Evolutionary conservation across 2,329 filamentous ascomycete genomes (phyloP).

Genomic region (Epicoccum nigrum): DNA sequence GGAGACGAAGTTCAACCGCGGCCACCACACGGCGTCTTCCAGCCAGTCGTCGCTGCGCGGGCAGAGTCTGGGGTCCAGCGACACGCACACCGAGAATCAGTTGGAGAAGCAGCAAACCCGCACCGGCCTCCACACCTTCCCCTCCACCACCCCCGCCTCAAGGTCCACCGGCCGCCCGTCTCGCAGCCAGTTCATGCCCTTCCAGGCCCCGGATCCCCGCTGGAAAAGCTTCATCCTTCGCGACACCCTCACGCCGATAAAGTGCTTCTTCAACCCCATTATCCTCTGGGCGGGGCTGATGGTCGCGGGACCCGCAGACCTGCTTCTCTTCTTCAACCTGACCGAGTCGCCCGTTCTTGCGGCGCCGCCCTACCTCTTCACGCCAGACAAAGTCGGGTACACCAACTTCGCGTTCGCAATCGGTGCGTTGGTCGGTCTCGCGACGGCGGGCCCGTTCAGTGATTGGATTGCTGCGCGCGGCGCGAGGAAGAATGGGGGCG

Average conservation of each 20-base stretch:
- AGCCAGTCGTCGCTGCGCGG: constrained; percentile 6
- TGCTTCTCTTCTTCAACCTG: constrained; percentile 59
- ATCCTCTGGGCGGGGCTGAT: constrained; percentile 47
- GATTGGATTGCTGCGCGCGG: constrained; percentile 63
- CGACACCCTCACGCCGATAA: constrained; percentile 49
- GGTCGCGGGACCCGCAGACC: constrained; percentile 47
- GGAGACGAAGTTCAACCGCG: constrained; percentile 52
- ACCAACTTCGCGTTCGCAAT: constrained; percentile 55
- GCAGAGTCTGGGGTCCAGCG: not conserved
- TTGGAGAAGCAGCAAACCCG: constrained; percentile 36
- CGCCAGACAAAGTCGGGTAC: constrained; percentile 54
- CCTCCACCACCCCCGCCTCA: constrained; percentile 12
- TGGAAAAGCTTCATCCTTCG: constrained; percentile 52
- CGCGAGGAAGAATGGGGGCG: constrained; percentile 60
- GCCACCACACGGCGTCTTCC: constrained; percentile 7
- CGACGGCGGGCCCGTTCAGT: constrained; percentile 61
- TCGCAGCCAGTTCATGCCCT: constrained; percentile 47
- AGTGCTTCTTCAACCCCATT: constrained; percentile 55
- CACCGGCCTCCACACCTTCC: constrained; percentile 27
- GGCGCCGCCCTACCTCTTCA: constrained; percentile 55
- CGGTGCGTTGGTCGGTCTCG: constrained; percentile 61
- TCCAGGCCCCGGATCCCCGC: constrained; percentile 46
- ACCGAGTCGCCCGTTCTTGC: constrained; percentile 57
- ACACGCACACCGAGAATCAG: constrained; percentile 15
- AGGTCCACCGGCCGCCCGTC: constrained; percentile 48